Percentiles rank a stretch among this genome's conserved stretches.
These are phyloP conservation scores for Fusarium sp. DNA, from an alignment of 2,329 filamentous ascomycete genomes.

Conservation along the genomic window DNA sequence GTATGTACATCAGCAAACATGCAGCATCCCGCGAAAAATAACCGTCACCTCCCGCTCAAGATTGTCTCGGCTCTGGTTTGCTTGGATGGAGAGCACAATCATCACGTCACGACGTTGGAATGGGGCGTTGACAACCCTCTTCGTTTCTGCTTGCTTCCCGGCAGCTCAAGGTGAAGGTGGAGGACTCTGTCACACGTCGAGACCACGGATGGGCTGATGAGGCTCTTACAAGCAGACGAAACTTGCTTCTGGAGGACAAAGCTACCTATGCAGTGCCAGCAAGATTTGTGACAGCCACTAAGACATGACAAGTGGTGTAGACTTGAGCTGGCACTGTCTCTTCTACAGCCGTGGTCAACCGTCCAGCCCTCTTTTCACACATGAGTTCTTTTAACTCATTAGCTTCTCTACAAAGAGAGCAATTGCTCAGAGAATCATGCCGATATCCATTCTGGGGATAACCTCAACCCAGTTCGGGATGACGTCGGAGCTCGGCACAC, in stretches of 20 bases:
- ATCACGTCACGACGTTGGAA: conserved; percentile 16
- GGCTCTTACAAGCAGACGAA: background rate
- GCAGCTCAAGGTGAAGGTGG: conserved; percentile 15
- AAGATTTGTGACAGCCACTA: too few relatives aligned
- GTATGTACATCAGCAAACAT: conserved; percentile 38
- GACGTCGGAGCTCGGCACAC: conserved; percentile 2
- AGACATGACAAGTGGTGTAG: too few relatives aligned
- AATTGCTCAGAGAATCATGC: too few relatives aligned
- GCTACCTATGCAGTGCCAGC: too few relatives aligned
- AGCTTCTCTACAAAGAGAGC: too few relatives aligned
- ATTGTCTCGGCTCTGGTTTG: conserved; percentile 16
- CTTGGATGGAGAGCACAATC: conserved; percentile 23
- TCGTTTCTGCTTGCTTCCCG: background rate
- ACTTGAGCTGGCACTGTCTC: background rate
- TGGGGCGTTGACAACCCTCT: conserved; percentile 1
- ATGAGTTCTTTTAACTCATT: too few relatives aligned
- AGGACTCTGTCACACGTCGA: conserved; percentile 19
- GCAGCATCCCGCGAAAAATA: conserved; percentile 29
- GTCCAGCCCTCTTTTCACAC: background rate
- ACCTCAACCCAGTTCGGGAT: background rate
- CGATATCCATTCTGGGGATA: background rate
- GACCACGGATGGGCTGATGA: conserved; percentile 29
- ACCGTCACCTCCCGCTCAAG: background rate
- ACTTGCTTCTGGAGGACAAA: background rate
- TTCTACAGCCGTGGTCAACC: background rate